Evolutionary conservation across 306 rosid genomes (phyloP), one percentile per base, ranked within the genome.

Genomic region (Sicyos baderoa): DNA sequence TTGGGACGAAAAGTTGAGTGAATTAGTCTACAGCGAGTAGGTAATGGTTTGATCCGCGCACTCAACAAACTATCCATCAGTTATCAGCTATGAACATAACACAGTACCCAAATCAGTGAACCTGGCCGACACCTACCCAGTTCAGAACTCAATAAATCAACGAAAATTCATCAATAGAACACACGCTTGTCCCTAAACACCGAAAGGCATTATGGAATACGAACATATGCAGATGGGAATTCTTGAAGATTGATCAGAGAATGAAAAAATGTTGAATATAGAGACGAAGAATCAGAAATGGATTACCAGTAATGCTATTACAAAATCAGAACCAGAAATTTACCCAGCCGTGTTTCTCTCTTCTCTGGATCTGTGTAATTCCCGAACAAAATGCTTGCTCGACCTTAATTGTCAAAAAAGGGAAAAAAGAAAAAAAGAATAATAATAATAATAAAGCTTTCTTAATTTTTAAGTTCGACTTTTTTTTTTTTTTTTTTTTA

Each of bases 51-150:
- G 68, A 72, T 78, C 58, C 81, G 78, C 18, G 76, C 48, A 72
- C 70, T 73, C 79, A 79, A 56, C 74, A 84, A 80, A 25, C 84
- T 80, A 59, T 84, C 87, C 87, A 84, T 86, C 69, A 55, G 78
- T 53, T 52, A 22, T 57, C 82, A 52, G 75, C 22, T 59, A 57
- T 50, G 53, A 74, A 52, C 76, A 59, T 5, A 57, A 40, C 16
- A 58, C 9, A 58, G 17, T 17, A 27, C 11, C 63, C 51, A 58
- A 19, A 72, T 48, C 25, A 48, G n/a, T 42, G 22, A 44, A 56
- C 16, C 50, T 21, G 40, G 1, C 16, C 52, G 58, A 29, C 35
- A 29, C 35, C 35, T n/a, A 29, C 29, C 23, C 51, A 69, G 22
- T 49, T 32, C 45, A n/a, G 18, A 64, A 27, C 15, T 50, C 25